phyloP scores from a whole-genome alignment of 148 eudicot genomes.

The Rhododendron ovatum region DNA sequence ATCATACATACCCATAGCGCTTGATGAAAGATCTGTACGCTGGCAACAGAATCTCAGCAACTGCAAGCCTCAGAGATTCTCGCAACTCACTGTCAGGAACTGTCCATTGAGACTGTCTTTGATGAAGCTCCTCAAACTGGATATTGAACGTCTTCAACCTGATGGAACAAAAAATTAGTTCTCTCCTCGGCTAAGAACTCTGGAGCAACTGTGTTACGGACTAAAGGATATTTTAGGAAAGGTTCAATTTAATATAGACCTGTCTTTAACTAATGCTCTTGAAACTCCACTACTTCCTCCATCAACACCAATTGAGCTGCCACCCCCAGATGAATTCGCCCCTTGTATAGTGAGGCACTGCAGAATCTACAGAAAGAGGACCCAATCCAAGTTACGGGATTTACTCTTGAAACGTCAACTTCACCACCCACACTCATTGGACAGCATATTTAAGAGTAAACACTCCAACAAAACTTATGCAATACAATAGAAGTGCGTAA shows the following conservation, averaged over 20 bases:
- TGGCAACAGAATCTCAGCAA: slow-evolving; percentile 92
- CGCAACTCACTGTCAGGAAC: slow-evolving; percentile 96
- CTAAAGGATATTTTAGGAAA: not conserved
- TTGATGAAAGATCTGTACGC: slow-evolving; percentile 94
- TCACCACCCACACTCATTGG: not conserved
- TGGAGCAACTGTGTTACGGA: not conserved
- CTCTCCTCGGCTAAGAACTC: not conserved
- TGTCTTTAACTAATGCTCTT: slow-evolving; percentile 79
- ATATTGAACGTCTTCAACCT: slow-evolving; percentile 82
- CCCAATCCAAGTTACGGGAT: not conserved
- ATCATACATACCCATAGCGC: slow-evolving; percentile 73
- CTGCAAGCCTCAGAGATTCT: slow-evolving; percentile 88
- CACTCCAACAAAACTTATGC: not conserved
- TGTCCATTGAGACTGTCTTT: slow-evolving; percentile 97
- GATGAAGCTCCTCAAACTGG: slow-evolving; percentile 98
- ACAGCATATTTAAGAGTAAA: not conserved
- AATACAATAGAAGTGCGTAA: not conserved
- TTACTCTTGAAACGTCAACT: not conserved
- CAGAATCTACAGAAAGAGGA: slow-evolving; percentile 55
- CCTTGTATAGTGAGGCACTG: slow-evolving; percentile 82
- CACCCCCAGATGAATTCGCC: slow-evolving; percentile 83
- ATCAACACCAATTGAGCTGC: slow-evolving; percentile 49
- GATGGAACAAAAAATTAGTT: slow-evolving; percentile 7
- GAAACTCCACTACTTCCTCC: slow-evolving; percentile 97
- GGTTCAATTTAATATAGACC: slow-evolving; percentile 30